Conservation (phyloP, 306 rosid species). For the Citrullus amarus region DNA sequence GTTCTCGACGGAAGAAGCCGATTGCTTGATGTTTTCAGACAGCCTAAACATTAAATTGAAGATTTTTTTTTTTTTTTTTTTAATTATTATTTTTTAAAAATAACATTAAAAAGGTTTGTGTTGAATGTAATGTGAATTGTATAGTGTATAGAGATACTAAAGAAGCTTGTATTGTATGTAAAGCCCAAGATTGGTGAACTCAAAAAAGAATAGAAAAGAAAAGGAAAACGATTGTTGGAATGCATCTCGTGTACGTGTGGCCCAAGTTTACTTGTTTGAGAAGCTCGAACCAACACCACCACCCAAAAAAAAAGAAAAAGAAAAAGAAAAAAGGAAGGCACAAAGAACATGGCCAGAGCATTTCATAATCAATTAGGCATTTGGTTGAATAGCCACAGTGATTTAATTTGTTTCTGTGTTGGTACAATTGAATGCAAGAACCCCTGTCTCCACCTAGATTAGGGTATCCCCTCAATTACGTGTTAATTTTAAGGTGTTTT, state of each 20-base stretch:
- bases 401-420: not conserved
- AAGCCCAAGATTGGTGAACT: too few relatives aligned
- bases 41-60: not conserved
- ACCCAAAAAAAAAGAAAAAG: too few relatives aligned
- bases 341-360: not conserved
- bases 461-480: not conserved
- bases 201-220: too few relatives aligned
- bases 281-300: too few relatives aligned
- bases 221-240: too few relatives aligned
- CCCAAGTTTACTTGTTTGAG: not conserved
- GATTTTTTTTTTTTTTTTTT: not conserved
- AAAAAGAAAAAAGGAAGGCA: not conserved
- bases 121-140: too few relatives aligned
- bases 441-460: not conserved
- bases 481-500: not conserved
- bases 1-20: constrained; percentile 10
- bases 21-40: not conserved
- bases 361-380: not conserved
- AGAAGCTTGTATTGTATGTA: too few relatives aligned
- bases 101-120: too few relatives aligned
- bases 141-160: too few relatives aligned
- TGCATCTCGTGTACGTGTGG: not conserved
- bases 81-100: too few relatives aligned
- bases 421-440: not conserved
- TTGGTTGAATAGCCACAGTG: not conserved